Evolutionary conservation across 176 grass and related monocot species (phyloP).

Genomic region (Bonia amplexicaulis): DNA sequence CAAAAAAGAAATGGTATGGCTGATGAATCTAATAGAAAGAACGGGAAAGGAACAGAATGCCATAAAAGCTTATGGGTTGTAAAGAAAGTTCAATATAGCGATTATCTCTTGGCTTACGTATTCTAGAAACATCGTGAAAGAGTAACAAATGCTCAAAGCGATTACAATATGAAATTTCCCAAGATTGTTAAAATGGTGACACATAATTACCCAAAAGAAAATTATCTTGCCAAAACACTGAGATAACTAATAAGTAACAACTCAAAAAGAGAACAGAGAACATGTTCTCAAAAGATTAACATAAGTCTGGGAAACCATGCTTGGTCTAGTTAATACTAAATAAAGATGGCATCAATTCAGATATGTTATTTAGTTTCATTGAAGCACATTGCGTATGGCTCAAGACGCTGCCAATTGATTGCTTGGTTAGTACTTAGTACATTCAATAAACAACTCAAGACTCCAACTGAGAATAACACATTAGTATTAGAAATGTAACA

Average conservation of each 20-base stretch:
- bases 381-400: too few relatives aligned
- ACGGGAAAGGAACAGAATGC: too few relatives aligned
- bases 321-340: not conserved
- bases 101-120: constrained; percentile 69
- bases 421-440: too few relatives aligned
- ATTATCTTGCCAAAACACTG: not conserved
- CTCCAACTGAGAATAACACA: too few relatives aligned
- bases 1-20: too few relatives aligned
- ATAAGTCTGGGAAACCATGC: not conserved
- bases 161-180: not conserved
- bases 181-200: not conserved
- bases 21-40: too few relatives aligned
- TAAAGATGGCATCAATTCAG: constrained; percentile 20
- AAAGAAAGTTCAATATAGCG: constrained; percentile 78
- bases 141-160: constrained; percentile 20
- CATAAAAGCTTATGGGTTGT: too few relatives aligned
- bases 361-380: too few relatives aligned
- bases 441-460: too few relatives aligned
- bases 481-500: too few relatives aligned
- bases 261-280: not conserved
- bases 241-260: not conserved
- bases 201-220: not conserved
- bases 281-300: not conserved
- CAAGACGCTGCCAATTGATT: too few relatives aligned
- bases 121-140: constrained; percentile 56